Base-by-base conservation (phyloP, 805 yeast species). In the Ogataea pignaliae region DNA sequence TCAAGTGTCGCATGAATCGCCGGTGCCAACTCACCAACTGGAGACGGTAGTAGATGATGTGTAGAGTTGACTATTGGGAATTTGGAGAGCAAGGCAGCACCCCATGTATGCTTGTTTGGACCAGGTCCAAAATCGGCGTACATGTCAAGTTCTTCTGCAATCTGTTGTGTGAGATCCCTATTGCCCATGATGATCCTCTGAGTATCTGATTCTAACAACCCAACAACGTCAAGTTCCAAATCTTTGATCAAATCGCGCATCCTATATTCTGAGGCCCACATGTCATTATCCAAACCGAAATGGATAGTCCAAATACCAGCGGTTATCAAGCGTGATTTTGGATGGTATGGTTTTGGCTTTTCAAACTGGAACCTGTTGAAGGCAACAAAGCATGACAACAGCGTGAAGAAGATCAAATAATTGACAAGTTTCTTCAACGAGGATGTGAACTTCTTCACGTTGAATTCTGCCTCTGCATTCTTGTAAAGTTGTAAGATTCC, bases 261-360 rank as follows among this genome's bases (percentile, higher is more conserved):
- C 52, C 97, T 78, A 36, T 79, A 81, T 66, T 93, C 97, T 51
- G 89, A 79, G 0, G 95, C 91, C 99, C 99, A 93, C 93, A 93
- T 85, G 61, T 89, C 96, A 64, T 93, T 93, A 63, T 93, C 99
- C 40, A 93, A 74, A 18, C 97, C 99, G 61, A 93, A 93, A 68
- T 93, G 99, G 51, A 93, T 83, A 17, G 98, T 91, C 99, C 99
- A 93, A 48, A 93, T 90, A 62, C 98, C 99, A 2, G 97, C 90
- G 1, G 97, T 89, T 55, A 93, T 77, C 4, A 87, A 63, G 53
- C 81, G 77, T 2, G 87, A 74, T n/a, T 73, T 73, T 12, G 88
- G 82, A 55, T 82, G 85, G 54, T 78, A 75, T 10, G 93, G 89
- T 43, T 64, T 63, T 12, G 90, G 89, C 29, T 79, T 81, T 13